Base-by-base conservation (phyloP, 352 stramenopile genomes). In the Pseudoperonospora humuli region DNA sequence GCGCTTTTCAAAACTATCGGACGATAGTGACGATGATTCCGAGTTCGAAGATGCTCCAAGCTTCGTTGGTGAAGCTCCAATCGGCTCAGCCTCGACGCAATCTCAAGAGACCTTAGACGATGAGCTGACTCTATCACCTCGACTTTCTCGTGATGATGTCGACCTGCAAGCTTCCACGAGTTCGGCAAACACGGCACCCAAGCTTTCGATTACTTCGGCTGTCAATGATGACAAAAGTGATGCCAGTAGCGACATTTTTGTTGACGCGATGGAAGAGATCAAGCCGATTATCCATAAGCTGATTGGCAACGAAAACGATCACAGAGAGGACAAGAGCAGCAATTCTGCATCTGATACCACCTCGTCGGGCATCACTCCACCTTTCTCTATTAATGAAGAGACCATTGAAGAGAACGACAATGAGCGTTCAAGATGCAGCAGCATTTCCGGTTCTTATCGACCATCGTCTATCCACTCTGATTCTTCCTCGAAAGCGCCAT, bases 21-120 rank as follows among this genome's bases (percentile, higher is more conserved):
- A 72, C 7, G 64, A 69, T 19, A 66, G 60, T 8, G 64, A 75
- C 35, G 60, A 66, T n/a, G 57, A 74, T 36, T 60, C 48, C 1
- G 51, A 60, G 18, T 54, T 57, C 38, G 59, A 70, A 54, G 48
- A 64, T 17, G 49, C 45, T 8, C 32, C 54, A 11, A 61, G 39
- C 18, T 61, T 52, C 18, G 39, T 53, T 28, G 20, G 20, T 19
- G 49, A 57, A 43, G 34, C 27, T 20, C 25, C 18, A 26, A 35
- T 44, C 28, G 24, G 29, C 5, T 19, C 36, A 23, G 20, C 9
- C 17, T 45, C 20, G 8, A 35, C 18, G 17, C n/a, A 35, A 5
- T 31, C 26, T 17, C 5, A 36, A n/a, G 20, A 37, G 7, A 3
- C 8, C 3, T 14, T 29, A 1, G 49, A 41, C 2, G 32, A 17